Percentiles rank a stretch among this genome's conserved stretches.
Conservation (phyloP, 2,329 filamentous ascomycete genomes). For the Diaporthe capsici region DNA sequence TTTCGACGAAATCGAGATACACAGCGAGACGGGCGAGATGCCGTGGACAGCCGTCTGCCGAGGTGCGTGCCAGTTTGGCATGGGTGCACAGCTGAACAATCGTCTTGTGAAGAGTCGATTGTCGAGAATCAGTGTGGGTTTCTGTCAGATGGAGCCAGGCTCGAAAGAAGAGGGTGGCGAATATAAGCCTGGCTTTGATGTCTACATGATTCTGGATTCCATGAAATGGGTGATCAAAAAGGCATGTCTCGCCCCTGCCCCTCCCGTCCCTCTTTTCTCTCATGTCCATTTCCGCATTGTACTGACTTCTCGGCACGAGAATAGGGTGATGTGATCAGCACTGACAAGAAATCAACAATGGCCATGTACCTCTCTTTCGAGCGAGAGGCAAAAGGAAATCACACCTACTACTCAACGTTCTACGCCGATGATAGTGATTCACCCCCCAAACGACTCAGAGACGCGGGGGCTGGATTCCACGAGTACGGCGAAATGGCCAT, state of each 20-base stretch:
- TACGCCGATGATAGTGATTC: background rate
- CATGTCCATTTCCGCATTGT: background rate
- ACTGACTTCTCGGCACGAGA: background rate
- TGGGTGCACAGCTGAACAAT: background rate
- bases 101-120: background rate
- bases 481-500: background rate
- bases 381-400: fast-evolving
- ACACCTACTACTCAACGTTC: background rate
- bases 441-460: fast-evolving
- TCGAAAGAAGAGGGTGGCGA: background rate
- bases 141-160: background rate
- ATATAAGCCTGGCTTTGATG: background rate
- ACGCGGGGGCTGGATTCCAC: fast-evolving
- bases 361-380: background rate
- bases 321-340: background rate
- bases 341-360: background rate
- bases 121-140: background rate
- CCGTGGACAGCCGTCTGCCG: background rate
- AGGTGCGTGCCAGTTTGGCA: background rate
- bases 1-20: too few species aligned
- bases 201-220: background rate
- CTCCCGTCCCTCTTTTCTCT: too few species aligned
- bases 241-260: background rate
- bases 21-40: background rate
- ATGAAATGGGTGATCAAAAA: background rate